These are phyloP conservation scores for Colletotrichum musae DNA, from an alignment of 2,329 filamentous ascomycete genomes.

Conservation along the genomic window DNA sequence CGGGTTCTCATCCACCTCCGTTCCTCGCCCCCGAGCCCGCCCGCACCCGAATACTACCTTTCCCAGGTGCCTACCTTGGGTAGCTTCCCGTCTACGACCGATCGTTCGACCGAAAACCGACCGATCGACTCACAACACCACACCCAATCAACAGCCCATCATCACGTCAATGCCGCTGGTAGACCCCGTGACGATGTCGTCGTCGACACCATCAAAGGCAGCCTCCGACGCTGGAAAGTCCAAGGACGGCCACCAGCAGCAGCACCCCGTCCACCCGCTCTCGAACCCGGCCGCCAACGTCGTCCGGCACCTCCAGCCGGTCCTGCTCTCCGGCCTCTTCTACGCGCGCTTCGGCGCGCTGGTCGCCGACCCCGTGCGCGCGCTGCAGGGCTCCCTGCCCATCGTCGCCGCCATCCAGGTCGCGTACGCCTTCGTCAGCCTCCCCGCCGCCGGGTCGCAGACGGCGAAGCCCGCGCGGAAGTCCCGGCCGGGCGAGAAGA, in stretches of 20 bases:
- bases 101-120: slow-evolving; percentile 13
- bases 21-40: neutral
- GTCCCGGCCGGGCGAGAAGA: slow-evolving; percentile 67
- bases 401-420: slow-evolving; percentile 76
- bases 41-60: slow-evolving; percentile 15
- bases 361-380: slow-evolving; percentile 77
- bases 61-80: too few relatives aligned
- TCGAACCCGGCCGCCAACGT: slow-evolving; percentile 57
- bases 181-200: slow-evolving; percentile 56
- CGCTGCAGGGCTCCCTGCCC: slow-evolving; percentile 73
- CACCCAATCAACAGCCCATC: too few relatives aligned
- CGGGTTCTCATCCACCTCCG: slow-evolving; percentile 23
- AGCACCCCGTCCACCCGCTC: slow-evolving; percentile 56
- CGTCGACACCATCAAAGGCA: slow-evolving; percentile 49
- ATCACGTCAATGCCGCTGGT: slow-evolving; percentile 49
- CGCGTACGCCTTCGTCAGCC: slow-evolving; percentile 72
- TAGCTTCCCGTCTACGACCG: slow-evolving; percentile 13
- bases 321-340: slow-evolving; percentile 76
- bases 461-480: slow-evolving; percentile 62
- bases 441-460: slow-evolving; percentile 71
- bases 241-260: slow-evolving; percentile 45
- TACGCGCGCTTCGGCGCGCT: slow-evolving; percentile 75
- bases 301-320: slow-evolving; percentile 77
- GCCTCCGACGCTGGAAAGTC: slow-evolving; percentile 48
- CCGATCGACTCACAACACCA: slow-evolving; percentile 3